These are phyloP conservation scores for Calonectria multiphialidica DNA, from an alignment of 2,329 filamentous ascomycete genomes.

Conservation along the genomic window DNA sequence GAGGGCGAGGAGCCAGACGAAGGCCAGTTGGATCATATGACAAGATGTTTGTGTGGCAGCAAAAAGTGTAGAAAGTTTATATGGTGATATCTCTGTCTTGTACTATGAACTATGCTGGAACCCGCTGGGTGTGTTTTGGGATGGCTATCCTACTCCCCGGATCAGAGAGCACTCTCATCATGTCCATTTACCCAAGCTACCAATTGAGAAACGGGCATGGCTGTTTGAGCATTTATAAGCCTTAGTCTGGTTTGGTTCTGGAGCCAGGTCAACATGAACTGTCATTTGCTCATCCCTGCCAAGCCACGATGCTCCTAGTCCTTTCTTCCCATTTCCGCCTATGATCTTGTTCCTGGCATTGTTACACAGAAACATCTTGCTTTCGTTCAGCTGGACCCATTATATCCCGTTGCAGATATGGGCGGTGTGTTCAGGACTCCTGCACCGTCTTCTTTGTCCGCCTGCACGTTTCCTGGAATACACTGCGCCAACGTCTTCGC, in stretches of 20 bases:
- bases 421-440: neutral
- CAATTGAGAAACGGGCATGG: too few relatives aligned
- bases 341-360: too few relatives aligned
- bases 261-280: too few relatives aligned
- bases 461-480: neutral
- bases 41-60: conserved; percentile 72
- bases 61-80: conserved; percentile 76
- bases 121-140: neutral
- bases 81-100: conserved; percentile 61
- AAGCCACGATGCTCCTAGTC: neutral
- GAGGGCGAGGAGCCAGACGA: conserved; percentile 55
- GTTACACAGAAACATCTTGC: too few relatives aligned
- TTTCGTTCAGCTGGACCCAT: neutral
- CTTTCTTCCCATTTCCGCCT: too few relatives aligned
- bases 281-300: too few relatives aligned
- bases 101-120: neutral
- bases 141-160: too few relatives aligned
- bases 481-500: neutral
- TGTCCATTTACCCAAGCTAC: too few relatives aligned
- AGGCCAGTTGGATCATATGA: conserved; percentile 64
- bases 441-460: neutral
- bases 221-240: too few relatives aligned
- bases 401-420: too few relatives aligned
- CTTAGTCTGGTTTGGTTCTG: too few relatives aligned
- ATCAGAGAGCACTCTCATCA: too few relatives aligned